Evolutionary conservation across 345 rosid genomes (phyloP).

Genomic region (Tarenaya hassleriana): DNA sequence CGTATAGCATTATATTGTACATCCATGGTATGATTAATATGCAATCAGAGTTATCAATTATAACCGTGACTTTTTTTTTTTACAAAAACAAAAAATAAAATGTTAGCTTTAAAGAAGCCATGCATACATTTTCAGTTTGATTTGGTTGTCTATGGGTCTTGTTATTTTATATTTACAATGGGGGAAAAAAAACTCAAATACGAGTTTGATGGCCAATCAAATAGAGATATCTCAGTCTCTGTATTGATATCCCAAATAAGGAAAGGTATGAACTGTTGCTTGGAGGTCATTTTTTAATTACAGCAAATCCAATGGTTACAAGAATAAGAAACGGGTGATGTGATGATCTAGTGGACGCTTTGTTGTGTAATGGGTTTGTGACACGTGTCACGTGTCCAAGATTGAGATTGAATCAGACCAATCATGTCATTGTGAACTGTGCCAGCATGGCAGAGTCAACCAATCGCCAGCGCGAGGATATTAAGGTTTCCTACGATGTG

Average conservation of each 20-base stretch:
- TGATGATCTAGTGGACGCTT: constrained; percentile 24
- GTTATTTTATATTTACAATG: too few relatives aligned
- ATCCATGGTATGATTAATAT: too few relatives aligned
- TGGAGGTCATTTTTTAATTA: constrained; percentile 21
- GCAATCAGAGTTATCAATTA: too few relatives aligned
- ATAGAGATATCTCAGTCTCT: constrained; percentile 4
- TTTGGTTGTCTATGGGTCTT: too few relatives aligned
- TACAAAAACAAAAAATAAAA: too few relatives aligned
- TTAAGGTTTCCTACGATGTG: constrained; percentile 60
- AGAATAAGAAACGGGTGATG: constrained; percentile 10
- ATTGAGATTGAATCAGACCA: constrained; percentile 40
- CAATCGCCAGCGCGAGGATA: constrained; percentile 71
- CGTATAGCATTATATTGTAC: too few relatives aligned
- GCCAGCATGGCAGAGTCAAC: constrained; percentile 58
- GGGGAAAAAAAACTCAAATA: too few relatives aligned
- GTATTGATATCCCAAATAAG: constrained; percentile 31
- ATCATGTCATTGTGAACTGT: constrained; percentile 38
- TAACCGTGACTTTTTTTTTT: too few relatives aligned
- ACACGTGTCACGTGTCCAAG: constrained; percentile 38
- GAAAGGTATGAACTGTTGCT: constrained; percentile 30
- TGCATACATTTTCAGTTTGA: too few relatives aligned
- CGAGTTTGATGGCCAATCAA: too few relatives aligned
- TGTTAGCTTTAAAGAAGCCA: too few relatives aligned
- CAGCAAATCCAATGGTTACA: constrained; percentile 30
- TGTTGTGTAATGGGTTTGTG: constrained; percentile 33